These are phyloP conservation scores for Fraxinus albicans DNA, from an alignment of 305 asterid genomes.

Conservation along the genomic window DNA sequence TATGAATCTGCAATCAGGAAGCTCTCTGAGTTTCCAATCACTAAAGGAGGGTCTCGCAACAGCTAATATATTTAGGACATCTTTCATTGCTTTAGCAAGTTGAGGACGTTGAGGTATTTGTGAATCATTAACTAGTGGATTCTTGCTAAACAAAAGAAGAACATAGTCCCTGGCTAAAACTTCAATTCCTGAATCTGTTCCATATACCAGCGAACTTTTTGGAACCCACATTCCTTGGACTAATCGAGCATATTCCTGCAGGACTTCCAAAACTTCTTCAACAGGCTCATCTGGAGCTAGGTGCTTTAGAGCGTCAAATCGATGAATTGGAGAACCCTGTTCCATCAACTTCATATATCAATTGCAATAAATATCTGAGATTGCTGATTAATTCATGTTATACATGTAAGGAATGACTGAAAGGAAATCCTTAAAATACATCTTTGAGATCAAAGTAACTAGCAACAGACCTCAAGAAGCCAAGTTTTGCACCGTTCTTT, in stretches of 20 bases:
- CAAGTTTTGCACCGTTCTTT: constrained; percentile 66
- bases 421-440: not conserved
- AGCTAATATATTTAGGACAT: constrained; percentile 54
- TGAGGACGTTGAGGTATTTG: constrained; percentile 28
- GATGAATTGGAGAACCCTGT: constrained; percentile 70
- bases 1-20: constrained; percentile 59
- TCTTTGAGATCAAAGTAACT: constrained; percentile 14
- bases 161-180: constrained; percentile 59
- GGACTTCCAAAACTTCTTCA: constrained; percentile 59
- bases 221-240: constrained; percentile 96
- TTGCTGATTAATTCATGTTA: not conserved
- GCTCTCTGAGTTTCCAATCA: constrained; percentile 81
- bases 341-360: constrained; percentile 25
- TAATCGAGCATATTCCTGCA: constrained; percentile 61
- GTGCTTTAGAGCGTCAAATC: constrained; percentile 70
- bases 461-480: constrained; percentile 63
- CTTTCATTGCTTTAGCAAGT: constrained; percentile 39
- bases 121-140: constrained; percentile 30
- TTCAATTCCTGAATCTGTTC: constrained; percentile 37
- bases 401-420: not conserved
- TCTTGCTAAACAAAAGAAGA: constrained; percentile 66
- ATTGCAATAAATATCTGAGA: constrained; percentile 15
- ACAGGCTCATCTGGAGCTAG: constrained; percentile 61
- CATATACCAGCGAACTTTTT: constrained; percentile 51
- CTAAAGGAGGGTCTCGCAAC: constrained; percentile 41